Base-by-base conservation (phyloP, 805 yeast species). In the Kazachstania kunashirensis region DNA sequence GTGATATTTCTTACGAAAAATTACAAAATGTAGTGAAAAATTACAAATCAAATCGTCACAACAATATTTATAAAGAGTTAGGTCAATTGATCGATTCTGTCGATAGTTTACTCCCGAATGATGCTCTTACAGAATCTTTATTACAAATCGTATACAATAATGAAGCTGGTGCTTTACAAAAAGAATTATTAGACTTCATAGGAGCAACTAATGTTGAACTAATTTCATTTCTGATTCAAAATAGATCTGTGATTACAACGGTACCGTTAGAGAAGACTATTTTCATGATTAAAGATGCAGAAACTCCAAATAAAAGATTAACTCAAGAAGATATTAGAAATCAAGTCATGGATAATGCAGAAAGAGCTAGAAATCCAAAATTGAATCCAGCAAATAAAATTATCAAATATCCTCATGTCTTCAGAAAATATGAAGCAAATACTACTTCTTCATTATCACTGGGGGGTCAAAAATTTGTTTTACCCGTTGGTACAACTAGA, bases 131-230 rank as follows among this genome's bases (percentile, higher is more conserved):
- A 15, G 57, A 56, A 23, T 53, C 58, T 41, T 50, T 51, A 35
- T 38, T 40, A 42, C 61, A 31, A 33, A 48, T 47, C 5, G 34
- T 54, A 4, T 48, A 59, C 8, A 59, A 62, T 1, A 45, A 61
- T 6, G 60, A 67, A 8, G 79, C 76, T 29, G 81, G 73, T 24
- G 76, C 72, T 26, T 50, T 83, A 10, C 95, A 88, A 50, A 75
- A 83, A 5, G 62, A 73, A 6, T 60, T 92, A 29, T 76, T 84
- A 41, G 96, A 86, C 54, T 66, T 84, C 6, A 57, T 92, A 1
- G 98, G 98, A 0, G 81, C 77, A 47, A 95, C 85, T 18, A 82
- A 84, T 52, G 70, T 92, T 42, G 96, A 85, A 37, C 59, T 88
- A 34, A 82, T 88, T 8, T 69, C 85, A 1, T 55, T 54, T 37